Evolutionary conservation across 2,329 filamentous ascomycete species (phyloP), one percentile per base, ranked within the genome.

Genomic region (Scorias spongiosa): DNA sequence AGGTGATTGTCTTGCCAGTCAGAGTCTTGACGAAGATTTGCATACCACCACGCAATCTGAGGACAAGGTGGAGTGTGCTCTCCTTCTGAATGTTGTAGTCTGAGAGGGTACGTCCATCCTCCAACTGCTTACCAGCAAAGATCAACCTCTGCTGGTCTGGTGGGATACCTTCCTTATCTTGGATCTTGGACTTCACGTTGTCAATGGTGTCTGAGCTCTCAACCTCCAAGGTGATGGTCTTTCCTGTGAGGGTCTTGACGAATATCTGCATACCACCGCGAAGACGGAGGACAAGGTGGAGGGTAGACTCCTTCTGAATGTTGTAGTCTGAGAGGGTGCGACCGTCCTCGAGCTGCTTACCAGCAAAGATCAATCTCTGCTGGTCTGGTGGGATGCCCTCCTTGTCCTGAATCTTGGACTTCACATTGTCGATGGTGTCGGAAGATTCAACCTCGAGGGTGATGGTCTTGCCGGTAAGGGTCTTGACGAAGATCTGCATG

Each of bases 161-260:
- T 62, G 87, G 88, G 57, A 94, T 93, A 61, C 87, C 88, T 75
- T 94, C 88, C 83, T 94, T 93, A 72, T 93, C 87, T 74, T 94
- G 87, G 70, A 94, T 94, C 82, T 94, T 94, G 72, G 80, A 80
- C 80, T 95, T 95, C 71, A 95, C 88, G 78, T 94, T 94, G 80
- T 95, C 88, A 75, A 95, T 94, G 62, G 88, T 94, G 74, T 94
- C 88, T 66, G 81, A 87, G 64, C 86, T 93, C 80, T 94, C 87
- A 68, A 94, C 87, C 80, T 94, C 87, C 63, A 94, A 81, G 71
- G 88, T 94, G 78, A 94, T 94, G 70, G 88, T 95, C 84, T 94
- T 95, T 73, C 88, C 88, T 76, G 88, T 94, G 66, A 93, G 84
- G 77, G 88, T 94, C 82, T 94, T 95, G 75, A 94, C 88, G 81